Evolutionary conservation across 495 filamentous ascomycete species (phyloP).

Genomic region (Podospora pseudoanserina): DNA sequence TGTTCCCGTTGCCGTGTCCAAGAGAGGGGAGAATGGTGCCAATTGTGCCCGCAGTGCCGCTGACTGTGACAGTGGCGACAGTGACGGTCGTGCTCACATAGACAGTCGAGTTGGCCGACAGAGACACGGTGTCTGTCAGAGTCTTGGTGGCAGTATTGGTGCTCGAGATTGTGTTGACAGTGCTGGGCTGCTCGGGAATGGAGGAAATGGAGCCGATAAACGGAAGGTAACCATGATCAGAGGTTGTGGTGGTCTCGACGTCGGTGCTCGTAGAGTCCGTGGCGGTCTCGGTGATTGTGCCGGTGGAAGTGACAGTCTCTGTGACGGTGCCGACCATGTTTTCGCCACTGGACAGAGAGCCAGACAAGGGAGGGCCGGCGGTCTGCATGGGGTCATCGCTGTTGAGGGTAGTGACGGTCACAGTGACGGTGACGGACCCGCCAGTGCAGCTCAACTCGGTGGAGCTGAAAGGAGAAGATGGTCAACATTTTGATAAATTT

Average conservation of each 20-base stretch:
- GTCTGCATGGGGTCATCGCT: not conserved
- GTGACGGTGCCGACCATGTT: not conserved
- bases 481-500: not conserved
- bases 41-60: not conserved
- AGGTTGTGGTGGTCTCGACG: not conserved
- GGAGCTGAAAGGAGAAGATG: not conserved
- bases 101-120: not conserved
- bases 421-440: conserved; percentile 7
- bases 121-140: not conserved
- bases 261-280: not conserved
- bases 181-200: not conserved
- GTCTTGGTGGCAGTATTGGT: not conserved
- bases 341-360: not conserved
- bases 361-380: not conserved
- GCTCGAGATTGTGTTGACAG: not conserved
- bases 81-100: not conserved
- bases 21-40: not conserved
- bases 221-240: not conserved
- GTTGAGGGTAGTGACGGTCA: conserved; percentile 9
- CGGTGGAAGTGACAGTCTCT: not conserved
- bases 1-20: not conserved
- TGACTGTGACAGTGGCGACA: not conserved
- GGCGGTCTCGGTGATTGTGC: not conserved
- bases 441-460: not conserved
- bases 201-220: not conserved